These are phyloP conservation scores for Cucurbita ficifolia DNA, from an alignment of 306 rosid genomes.

Conservation along the genomic window DNA sequence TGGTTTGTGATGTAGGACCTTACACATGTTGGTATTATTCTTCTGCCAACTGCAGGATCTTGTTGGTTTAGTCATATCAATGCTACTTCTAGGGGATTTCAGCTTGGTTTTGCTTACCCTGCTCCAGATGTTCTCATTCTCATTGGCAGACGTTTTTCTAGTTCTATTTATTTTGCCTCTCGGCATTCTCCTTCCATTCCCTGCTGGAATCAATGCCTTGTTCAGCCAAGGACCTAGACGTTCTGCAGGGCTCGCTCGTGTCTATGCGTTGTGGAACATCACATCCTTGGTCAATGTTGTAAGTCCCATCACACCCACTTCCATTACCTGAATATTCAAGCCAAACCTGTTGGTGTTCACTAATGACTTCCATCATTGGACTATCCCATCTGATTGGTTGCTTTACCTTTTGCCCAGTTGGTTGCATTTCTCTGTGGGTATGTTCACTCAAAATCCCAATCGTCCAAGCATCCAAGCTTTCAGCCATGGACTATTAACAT, in stretches of 20 bases:
- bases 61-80: constrained; percentile 91
- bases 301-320: constrained; percentile 19
- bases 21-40: not conserved
- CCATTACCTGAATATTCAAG: not conserved
- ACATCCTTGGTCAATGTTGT: constrained; percentile 79
- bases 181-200: constrained; percentile 88
- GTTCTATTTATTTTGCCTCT: constrained; percentile 85
- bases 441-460: constrained; percentile 54
- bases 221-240: constrained; percentile 98
- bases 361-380: not conserved
- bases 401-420: constrained; percentile 24
- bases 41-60: constrained; percentile 71
- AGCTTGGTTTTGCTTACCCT: constrained; percentile 95
- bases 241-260: constrained; percentile 93
- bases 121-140: constrained; percentile 86
- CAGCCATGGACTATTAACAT: constrained; percentile 79
- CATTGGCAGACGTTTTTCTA: constrained; percentile 75
- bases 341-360: not conserved
- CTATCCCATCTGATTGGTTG: not conserved
- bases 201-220: constrained; percentile 97
- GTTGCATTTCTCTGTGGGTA: constrained; percentile 92
- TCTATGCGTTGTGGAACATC: constrained; percentile 87
- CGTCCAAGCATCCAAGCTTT: constrained; percentile 45
- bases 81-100: constrained; percentile 95
- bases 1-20: not conserved